phyloP scores from a whole-genome alignment of 2,329 filamentous ascomycete species.

The Nemania sp. region DNA sequence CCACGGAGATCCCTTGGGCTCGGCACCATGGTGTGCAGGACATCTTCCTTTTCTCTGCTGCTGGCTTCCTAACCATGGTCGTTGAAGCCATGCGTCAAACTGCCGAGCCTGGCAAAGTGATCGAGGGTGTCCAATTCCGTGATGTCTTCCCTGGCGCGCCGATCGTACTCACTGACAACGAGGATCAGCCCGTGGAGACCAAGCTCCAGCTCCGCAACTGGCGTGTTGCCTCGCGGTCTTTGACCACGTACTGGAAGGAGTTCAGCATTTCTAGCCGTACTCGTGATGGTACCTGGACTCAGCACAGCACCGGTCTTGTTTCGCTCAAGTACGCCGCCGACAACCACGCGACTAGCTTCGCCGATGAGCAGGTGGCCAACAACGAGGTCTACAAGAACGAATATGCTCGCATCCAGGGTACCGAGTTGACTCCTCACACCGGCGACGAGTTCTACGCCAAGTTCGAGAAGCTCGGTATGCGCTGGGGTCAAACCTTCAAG shows the following conservation, averaged over 20 bases:
- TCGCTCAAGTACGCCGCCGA: conserved; percentile 36
- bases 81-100: conserved; percentile 43
- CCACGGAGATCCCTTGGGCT: conserved; percentile 48
- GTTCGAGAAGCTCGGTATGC: conserved; percentile 37
- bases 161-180: conserved; percentile 34
- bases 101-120: conserved; percentile 31
- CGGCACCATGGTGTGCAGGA: conserved; percentile 54
- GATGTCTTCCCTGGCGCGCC: conserved; percentile 38
- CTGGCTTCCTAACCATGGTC: conserved; percentile 44
- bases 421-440: conserved; percentile 27
- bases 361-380: conserved; percentile 31
- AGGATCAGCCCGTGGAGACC: conserved; percentile 35
- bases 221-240: conserved; percentile 35
- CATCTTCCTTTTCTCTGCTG: conserved; percentile 54
- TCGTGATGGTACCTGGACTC: conserved; percentile 36
- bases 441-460: conserved; percentile 36
- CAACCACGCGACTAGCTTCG: conserved; percentile 31
- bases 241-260: conserved; percentile 39
- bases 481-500: conserved; percentile 36
- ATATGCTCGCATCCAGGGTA: conserved; percentile 30
- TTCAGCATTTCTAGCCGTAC: conserved; percentile 36
- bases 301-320: conserved; percentile 38
- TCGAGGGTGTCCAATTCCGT: conserved; percentile 40
- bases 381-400: conserved; percentile 34
- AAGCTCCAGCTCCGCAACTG: conserved; percentile 38